phyloP scores from a whole-genome alignment of 352 stramenopile species.

The Discostella stelligera region DNA sequence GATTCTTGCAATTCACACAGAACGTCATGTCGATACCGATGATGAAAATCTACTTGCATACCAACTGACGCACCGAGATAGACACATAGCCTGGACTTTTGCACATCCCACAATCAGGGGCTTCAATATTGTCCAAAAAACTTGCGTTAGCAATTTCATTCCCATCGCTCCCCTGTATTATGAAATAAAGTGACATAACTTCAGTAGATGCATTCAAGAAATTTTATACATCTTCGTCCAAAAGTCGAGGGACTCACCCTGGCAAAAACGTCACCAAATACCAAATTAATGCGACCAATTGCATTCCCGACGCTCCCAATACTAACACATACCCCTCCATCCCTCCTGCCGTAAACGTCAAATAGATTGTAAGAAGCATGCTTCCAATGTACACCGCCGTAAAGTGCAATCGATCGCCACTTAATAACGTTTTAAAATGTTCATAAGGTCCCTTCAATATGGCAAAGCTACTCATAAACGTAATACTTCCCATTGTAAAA shows the following conservation, averaged over 20 bases:
- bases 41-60: constrained; percentile 56
- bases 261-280: constrained; percentile 83
- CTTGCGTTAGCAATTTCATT: constrained; percentile 63
- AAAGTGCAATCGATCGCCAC: constrained; percentile 70
- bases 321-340: constrained; percentile 73
- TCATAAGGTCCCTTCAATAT: constrained; percentile 77
- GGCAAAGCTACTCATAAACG: constrained; percentile 80
- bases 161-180: constrained; percentile 52
- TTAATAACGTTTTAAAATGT: constrained; percentile 72
- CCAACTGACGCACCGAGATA: constrained; percentile 54
- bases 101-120: constrained; percentile 67
- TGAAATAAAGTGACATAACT: neutral
- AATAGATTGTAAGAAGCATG: constrained; percentile 77
- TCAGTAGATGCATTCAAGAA: neutral
- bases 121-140: constrained; percentile 66
- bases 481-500: constrained; percentile 80
- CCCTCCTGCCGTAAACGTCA: constrained; percentile 75
- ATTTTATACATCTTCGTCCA: neutral
- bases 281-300: constrained; percentile 74
- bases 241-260: constrained; percentile 18
- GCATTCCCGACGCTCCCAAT: constrained; percentile 50
- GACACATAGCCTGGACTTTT: constrained; percentile 65
- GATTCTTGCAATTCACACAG: constrained; percentile 5
- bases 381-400: constrained; percentile 72
- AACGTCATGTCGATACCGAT: constrained; percentile 19